Base-by-base conservation (phyloP, 1,139 yeast genomes). In the Meyerozyma elateridarum region DNA sequence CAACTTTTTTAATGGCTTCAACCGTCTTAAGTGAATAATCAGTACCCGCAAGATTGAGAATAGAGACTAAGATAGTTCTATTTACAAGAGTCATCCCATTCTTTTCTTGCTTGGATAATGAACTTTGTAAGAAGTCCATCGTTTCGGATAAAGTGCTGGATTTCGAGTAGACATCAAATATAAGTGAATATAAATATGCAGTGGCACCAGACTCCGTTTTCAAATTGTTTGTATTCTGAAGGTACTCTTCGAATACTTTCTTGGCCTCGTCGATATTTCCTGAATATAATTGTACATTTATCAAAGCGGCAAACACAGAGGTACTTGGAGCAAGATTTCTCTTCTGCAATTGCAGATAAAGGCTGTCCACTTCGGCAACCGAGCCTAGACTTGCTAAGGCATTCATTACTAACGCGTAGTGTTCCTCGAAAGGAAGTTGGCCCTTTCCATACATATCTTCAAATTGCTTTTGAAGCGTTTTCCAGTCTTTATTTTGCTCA, bases 401-500 rank as follows among this genome's bases (percentile, higher is more conserved):
- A 34, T 64, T 59, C 74, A 87, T 76, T 4, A 82, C 77, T 21
- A 77, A 68, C 4, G 75, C 68, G 49, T 83, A 84, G 48, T 83
- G 88, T 5, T 60, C 50, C 9, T 72, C 56, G 31, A 70, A 69
- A 0, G 88, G 84, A 15, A 73, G 54, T 26, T 72, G 61, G 1
- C 79, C 80, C 16, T 67, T 58, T 2, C 79, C 79, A 40, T 76
- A 72, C 52, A 82, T 61, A 2, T 64, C 66, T 40, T 82, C 85
- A 47, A 85, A 80, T 31, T 76, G 71, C n/a, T 58, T 46, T 48
- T 80, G 82, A 38, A 85, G 61, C 5, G 70, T 59, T 18, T 58
- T 56, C 83, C 88, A 83, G 41, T 79, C 74, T 26, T 71, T 64
- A 11, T 62, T 52, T 25, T 62, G 57, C 2, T 83, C 77, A 38